A percentile compares a stretch with the other conserved stretches of the same genome.
Evolutionary conservation across 2,329 filamentous ascomycete species (phyloP).

Genomic region (Cladophialophora chaetospira): DNA sequence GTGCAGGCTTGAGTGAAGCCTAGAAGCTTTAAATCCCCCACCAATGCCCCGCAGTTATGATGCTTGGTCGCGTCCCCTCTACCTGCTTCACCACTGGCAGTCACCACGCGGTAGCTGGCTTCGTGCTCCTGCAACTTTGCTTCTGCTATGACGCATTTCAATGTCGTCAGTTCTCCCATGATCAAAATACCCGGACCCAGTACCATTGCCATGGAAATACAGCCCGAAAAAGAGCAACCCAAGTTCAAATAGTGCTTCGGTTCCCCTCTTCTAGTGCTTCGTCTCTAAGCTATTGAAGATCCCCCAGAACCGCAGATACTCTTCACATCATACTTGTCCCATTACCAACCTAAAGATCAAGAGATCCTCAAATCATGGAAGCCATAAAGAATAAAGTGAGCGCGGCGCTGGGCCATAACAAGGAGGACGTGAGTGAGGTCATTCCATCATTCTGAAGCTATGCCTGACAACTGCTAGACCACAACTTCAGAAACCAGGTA

Average conservation of each 20-base stretch:
- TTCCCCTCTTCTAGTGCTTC: not conserved
- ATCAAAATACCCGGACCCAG: not conserved
- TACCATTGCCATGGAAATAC: too few species aligned
- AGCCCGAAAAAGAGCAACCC: too few species aligned
- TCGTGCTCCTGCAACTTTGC: not conserved
- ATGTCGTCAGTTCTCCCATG: slow-evolving; percentile 9
- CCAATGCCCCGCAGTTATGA: slow-evolving; percentile 9
- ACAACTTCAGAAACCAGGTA: too few species aligned
- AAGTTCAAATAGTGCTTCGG: not conserved
- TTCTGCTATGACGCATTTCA: slow-evolving; percentile 7
- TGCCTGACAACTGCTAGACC: not conserved
- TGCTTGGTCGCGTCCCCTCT: slow-evolving; percentile 3
- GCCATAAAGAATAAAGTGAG: slow-evolving; percentile 20
- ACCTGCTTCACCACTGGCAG: not conserved
- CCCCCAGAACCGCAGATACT: not conserved
- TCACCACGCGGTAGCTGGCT: too few species aligned
- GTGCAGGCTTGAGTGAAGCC: not conserved
- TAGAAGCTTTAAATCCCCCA: not conserved
- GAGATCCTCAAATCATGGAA: slow-evolving; percentile 18
- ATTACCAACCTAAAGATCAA: not conserved
- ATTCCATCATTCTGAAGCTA: not conserved
- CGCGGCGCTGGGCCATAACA: slow-evolving; percentile 16
- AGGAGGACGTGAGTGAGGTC: slow-evolving; percentile 8
- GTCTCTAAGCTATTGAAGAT: not conserved
- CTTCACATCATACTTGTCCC: not conserved